Evolutionary conservation across 2,329 filamentous ascomycete species (phyloP).

Genomic region (Cladosporium velox): DNA sequence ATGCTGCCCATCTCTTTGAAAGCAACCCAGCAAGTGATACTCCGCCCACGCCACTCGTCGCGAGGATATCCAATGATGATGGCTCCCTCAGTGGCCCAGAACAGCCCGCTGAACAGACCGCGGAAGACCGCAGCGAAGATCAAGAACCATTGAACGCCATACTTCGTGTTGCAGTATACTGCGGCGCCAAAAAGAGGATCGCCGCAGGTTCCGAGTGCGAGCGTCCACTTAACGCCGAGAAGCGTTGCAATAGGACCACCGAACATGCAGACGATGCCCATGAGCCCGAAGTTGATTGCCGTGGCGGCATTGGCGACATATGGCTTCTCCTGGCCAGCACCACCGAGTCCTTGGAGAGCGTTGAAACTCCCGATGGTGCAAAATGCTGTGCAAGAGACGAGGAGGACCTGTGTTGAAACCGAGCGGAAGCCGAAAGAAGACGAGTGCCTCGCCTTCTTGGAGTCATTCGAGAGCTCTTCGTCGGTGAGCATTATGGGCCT

Average conservation of each 20-base stretch:
- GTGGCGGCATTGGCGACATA: background rate
- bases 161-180: background rate
- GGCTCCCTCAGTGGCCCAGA: background rate
- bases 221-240: background rate
- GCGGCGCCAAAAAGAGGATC: background rate
- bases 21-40: background rate
- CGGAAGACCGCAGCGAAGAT: background rate
- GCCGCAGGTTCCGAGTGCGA: background rate
- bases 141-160: background rate
- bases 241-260: background rate
- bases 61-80: background rate
- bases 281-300: background rate
- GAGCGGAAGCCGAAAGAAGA: background rate
- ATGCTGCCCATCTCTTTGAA: background rate
- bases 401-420: background rate
- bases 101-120: background rate
- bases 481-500: background rate
- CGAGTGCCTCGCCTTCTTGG: background rate
- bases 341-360: background rate
- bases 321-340: background rate
- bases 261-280: background rate
- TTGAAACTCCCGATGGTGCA: background rate
- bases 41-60: background rate
- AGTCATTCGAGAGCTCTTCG: background rate
- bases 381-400: background rate